Evolutionary conservation across 2,329 filamentous ascomycete species (phyloP).

Genomic region (Penicillium sp.): DNA sequence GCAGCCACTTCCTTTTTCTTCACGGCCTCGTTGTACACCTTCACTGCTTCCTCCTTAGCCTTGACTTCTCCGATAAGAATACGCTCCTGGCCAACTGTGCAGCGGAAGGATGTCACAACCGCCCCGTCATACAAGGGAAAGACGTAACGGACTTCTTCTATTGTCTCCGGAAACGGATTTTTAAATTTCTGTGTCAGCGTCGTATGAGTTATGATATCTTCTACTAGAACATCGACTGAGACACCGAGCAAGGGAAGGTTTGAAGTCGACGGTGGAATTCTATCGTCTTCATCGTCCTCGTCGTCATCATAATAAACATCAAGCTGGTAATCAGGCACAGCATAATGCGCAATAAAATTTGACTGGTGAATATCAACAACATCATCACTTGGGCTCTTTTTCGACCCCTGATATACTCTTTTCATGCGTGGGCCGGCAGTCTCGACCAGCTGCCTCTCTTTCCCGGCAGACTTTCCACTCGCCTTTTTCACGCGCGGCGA

Average conservation of each 20-base stretch:
- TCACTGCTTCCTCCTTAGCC: not conserved
- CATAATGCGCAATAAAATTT: too few relatives aligned
- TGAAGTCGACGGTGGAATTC: too few relatives aligned
- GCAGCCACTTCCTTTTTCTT: not conserved
- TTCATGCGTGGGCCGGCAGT: too few relatives aligned
- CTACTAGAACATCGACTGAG: not conserved
- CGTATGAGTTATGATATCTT: not conserved
- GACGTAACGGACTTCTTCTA: not conserved
- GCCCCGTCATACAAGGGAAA: slow-evolving; percentile 1
- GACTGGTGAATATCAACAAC: too few relatives aligned
- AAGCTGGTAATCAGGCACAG: too few relatives aligned
- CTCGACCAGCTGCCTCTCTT: too few relatives aligned
- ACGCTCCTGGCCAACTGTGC: not conserved
- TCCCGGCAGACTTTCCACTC: too few relatives aligned
- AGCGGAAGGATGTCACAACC: slow-evolving; percentile 3
- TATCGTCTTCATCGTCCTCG: too few relatives aligned
- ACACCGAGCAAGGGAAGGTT: slow-evolving; percentile 1
- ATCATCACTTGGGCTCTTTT: too few relatives aligned
- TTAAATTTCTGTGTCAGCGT: slow-evolving; percentile 3
- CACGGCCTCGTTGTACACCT: not conserved
- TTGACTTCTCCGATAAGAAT: not conserved
- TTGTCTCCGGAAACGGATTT: not conserved
- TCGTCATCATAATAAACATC: too few relatives aligned
- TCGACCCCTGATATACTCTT: too few relatives aligned
- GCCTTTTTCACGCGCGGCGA: too few relatives aligned